phyloP scores from a whole-genome alignment of 768 basidiomycete species.

The Lactarius tabidus region DNA sequence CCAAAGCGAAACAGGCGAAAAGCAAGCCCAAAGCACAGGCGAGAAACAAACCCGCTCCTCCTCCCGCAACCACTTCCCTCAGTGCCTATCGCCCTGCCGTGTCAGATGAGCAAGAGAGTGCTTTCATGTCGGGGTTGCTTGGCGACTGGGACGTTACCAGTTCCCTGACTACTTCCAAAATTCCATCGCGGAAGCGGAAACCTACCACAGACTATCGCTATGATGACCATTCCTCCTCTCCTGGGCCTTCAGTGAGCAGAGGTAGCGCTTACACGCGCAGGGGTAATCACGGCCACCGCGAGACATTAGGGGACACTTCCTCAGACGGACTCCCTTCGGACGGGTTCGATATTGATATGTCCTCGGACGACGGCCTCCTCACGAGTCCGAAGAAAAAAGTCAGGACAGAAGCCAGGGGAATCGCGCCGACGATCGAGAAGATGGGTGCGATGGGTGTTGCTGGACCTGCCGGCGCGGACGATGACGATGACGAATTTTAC shows the following conservation, averaged over 20 bases:
- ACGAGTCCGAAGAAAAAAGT: constrained; percentile 71
- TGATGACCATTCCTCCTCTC: constrained; percentile 28
- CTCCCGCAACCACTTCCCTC: constrained; percentile 52
- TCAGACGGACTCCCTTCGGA: constrained; percentile 33
- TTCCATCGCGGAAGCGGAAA: constrained; percentile 62
- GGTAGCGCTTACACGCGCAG: constrained; percentile 4
- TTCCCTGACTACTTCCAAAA: constrained; percentile 36
- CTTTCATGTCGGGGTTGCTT: constrained; percentile 83
- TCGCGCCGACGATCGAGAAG: constrained; percentile 54
- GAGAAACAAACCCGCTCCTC: constrained; percentile 47
- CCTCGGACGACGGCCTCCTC: constrained; percentile 57
- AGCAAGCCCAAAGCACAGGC: constrained; percentile 39
- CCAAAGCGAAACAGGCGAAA: constrained; percentile 43
- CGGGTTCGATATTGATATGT: constrained; percentile 27
- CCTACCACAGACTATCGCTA: constrained; percentile 41
- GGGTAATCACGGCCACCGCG: constrained; percentile 20
- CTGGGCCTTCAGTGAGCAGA: constrained; percentile 24
- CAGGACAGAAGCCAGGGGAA: constrained; percentile 40
- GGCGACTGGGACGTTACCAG: constrained; percentile 59
- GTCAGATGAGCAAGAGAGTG: constrained; percentile 76
- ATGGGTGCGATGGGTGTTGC: constrained; percentile 58
- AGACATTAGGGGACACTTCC: constrained; percentile 29
- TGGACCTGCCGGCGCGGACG: constrained; percentile 30
- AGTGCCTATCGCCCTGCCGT: constrained; percentile 76
- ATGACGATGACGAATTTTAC: constrained; percentile 40